A percentile compares a stretch with the other conserved stretches of the same genome.
Evolutionary conservation across 495 filamentous ascomycete species (phyloP).

Genomic region (Aspergillus hancockii): DNA sequence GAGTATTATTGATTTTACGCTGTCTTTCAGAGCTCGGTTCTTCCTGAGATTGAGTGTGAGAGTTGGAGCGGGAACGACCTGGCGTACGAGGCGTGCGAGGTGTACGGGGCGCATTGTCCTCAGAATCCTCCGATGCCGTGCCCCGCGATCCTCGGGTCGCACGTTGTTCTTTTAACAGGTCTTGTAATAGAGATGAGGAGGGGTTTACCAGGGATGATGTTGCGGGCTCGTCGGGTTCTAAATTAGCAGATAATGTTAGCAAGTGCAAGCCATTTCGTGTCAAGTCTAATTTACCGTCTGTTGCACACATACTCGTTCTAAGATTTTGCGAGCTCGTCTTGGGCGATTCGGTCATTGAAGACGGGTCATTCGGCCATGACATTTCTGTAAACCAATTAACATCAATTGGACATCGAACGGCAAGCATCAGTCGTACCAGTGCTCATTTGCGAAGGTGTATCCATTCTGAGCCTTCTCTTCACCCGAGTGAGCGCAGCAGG

Average conservation of each 20-base stretch:
- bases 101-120: conserved; percentile 26
- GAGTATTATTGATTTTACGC: conserved; percentile 29
- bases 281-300: neutral
- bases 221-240: conserved; percentile 33
- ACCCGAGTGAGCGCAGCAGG: conserved; percentile 40
- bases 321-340: conserved; percentile 6
- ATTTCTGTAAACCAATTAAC: conserved; percentile 26
- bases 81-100: conserved; percentile 33
- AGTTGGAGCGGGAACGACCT: conserved; percentile 28
- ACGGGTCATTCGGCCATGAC: conserved; percentile 41
- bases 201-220: conserved; percentile 43
- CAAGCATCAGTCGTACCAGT: conserved; percentile 20
- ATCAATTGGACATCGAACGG: neutral
- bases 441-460: conserved; percentile 33
- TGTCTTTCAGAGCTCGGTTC: conserved; percentile 42
- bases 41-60: conserved; percentile 25
- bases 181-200: conserved; percentile 47
- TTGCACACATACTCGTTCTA: conserved; percentile 10
- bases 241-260: conserved; percentile 15
- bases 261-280: neutral
- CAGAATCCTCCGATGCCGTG: conserved; percentile 25
- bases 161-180: conserved; percentile 50
- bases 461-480: conserved; percentile 40
- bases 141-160: conserved; percentile 39
- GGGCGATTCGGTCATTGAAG: conserved; percentile 23